Evolutionary conservation across 176 grass and related monocot genomes (phyloP).

Genomic region (Musa beccarii): DNA sequence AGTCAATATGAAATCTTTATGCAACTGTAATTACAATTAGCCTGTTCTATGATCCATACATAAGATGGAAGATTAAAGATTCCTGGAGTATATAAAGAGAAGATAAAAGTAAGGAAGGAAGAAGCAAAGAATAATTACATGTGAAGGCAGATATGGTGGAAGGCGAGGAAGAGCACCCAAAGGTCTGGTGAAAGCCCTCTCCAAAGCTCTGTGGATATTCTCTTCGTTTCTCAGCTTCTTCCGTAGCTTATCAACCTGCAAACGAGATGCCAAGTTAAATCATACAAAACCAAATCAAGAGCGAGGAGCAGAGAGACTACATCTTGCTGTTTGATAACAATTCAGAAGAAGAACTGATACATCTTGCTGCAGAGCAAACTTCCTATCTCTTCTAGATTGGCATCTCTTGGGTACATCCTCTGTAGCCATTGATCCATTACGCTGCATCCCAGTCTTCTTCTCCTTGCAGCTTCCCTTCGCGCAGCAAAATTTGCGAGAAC

Average conservation of each 20-base stretch:
- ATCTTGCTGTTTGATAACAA: background rate
- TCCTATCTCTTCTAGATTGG: constrained; percentile 69
- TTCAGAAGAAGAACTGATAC: constrained; percentile 24
- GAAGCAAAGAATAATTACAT: constrained; percentile 29
- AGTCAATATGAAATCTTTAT: constrained; percentile 16
- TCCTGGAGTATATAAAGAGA: background rate
- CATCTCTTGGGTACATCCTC: constrained; percentile 31
- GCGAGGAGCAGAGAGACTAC: background rate
- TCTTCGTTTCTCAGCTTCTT: constrained; percentile 96
- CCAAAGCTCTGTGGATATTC: constrained; percentile 95
- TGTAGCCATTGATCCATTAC: constrained; percentile 17
- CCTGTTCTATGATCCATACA: background rate
- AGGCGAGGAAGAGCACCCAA: constrained; percentile 93
- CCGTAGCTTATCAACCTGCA: constrained; percentile 84
- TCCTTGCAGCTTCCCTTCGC: constrained; percentile 62
- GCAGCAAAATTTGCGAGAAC: constrained; percentile 23
- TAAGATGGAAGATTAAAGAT: background rate
- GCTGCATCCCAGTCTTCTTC: constrained; percentile 37
- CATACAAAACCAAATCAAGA: background rate
- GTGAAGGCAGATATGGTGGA: constrained; percentile 83
- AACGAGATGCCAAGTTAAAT: constrained; percentile 16
- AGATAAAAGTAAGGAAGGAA: background rate
- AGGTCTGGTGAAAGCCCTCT: constrained; percentile 86
- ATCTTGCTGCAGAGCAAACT: constrained; percentile 89
- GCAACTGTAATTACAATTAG: constrained; percentile 1